Conservation (phyloP, 257 asterid genomes). For the Echium plantagineum region DNA sequence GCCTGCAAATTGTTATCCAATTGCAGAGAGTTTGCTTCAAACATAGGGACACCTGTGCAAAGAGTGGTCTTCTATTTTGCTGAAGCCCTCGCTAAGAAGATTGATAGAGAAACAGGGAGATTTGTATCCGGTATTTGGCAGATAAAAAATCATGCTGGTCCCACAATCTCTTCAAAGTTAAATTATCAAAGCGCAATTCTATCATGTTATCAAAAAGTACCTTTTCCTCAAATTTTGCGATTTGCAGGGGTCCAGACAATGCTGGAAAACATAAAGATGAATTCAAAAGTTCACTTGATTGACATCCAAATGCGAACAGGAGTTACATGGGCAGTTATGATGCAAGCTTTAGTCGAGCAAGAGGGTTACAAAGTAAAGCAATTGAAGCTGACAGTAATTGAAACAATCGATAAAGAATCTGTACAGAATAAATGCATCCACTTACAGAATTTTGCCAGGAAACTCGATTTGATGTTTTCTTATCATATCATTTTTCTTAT, state of each 20-base stretch:
- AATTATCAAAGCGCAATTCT: conserved; percentile 5
- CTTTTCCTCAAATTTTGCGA: conserved; percentile 18
- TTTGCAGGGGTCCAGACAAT: conserved; percentile 24
- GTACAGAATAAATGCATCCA: conserved; percentile 11
- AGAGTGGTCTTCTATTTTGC: conserved; percentile 28
- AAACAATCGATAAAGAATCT: conserved; percentile 4
- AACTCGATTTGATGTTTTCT: conserved; percentile 18
- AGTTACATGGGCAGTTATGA: conserved; percentile 22
- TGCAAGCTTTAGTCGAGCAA: conserved; percentile 25
- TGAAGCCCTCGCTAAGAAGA: conserved; percentile 27
- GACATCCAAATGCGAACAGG: conserved; percentile 22
- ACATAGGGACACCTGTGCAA: conserved; percentile 26
- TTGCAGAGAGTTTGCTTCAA: conserved; percentile 18
- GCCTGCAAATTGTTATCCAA: conserved; percentile 16
- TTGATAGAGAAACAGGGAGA: conserved; percentile 19
- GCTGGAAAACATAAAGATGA: conserved; percentile 12
- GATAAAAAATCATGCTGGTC: background rate
- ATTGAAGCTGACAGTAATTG: conserved; percentile 23
- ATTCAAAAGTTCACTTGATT: conserved; percentile 20
- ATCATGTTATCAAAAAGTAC: conserved; percentile 17
- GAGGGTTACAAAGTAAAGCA: conserved; percentile 1
- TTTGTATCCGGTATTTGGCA: background rate
- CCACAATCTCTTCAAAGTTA: conserved; percentile 1
- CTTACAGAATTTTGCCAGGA: conserved; percentile 16
- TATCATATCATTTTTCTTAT: conserved; percentile 8